phyloP scores from a whole-genome alignment of 2,329 filamentous ascomycete species.

The Xylaria polymorpha region DNA sequence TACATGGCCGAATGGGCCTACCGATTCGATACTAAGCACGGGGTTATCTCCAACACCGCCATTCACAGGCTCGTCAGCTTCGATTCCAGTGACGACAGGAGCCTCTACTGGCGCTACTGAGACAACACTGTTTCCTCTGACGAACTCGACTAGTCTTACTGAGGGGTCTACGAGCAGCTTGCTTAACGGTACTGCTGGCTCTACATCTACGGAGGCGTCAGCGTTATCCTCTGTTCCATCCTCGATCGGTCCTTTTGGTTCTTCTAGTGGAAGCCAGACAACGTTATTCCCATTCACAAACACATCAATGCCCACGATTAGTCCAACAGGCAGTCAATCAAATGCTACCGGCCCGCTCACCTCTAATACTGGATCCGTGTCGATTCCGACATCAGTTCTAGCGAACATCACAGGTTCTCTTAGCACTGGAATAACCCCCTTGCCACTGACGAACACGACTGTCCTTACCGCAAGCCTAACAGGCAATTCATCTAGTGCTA shows the following conservation, averaged over 20 bases:
- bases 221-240: slow-evolving; percentile 1
- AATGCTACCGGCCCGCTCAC: not conserved
- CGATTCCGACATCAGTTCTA: slow-evolving; percentile 14
- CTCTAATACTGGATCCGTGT: slow-evolving; percentile 3
- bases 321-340: slow-evolving; percentile 1
- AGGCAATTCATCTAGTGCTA: slow-evolving; percentile 16
- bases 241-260: slow-evolving; percentile 3
- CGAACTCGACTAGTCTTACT: slow-evolving; percentile 19
- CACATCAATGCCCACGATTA: slow-evolving; percentile 10
- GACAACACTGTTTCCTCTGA: slow-evolving; percentile 10
- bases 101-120: slow-evolving; percentile 13
- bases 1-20: not conserved
- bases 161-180: slow-evolving; percentile 7
- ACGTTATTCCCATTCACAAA: slow-evolving; percentile 22
- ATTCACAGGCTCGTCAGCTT: slow-evolving; percentile 13
- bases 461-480: slow-evolving; percentile 26
- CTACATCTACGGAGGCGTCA: not conserved
- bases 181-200: slow-evolving; percentile 6
- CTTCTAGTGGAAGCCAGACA: slow-evolving; percentile 19
- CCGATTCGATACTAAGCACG: slow-evolving; percentile 17
- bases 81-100: not conserved
- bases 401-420: slow-evolving; percentile 19
- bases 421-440: slow-evolving; percentile 24
- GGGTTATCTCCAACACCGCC: slow-evolving; percentile 16
- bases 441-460: slow-evolving; percentile 39